Evolutionary conservation across 176 grass and related monocot species (phyloP).

Genomic region (Rhynchospora breviuscula): DNA sequence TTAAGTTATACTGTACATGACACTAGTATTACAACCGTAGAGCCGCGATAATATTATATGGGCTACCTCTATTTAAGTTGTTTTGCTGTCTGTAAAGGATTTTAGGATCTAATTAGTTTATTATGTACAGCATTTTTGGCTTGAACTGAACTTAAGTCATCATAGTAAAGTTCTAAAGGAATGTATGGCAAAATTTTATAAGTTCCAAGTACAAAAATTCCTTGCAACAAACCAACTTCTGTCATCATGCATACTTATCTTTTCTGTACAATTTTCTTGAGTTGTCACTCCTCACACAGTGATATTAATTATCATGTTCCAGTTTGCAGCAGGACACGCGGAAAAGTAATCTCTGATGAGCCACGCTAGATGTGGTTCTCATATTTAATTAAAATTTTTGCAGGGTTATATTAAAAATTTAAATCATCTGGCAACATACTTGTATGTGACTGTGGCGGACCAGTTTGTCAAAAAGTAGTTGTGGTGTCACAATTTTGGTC

Average conservation of each 20-base stretch:
- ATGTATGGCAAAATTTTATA: neutral
- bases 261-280: neutral
- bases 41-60: slow-evolving; percentile 35
- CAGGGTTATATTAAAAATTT: neutral
- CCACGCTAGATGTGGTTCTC: neutral
- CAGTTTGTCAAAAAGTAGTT: neutral
- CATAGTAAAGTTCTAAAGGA: neutral
- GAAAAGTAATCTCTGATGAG: neutral
- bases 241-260: neutral
- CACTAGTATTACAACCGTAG: slow-evolving; percentile 49
- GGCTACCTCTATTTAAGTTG: neutral
- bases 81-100: neutral
- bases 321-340: neutral
- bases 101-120: neutral
- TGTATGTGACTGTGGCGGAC: neutral
- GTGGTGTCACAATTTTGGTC: neutral
- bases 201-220: neutral
- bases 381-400: neutral
- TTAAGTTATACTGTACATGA: slow-evolving; percentile 42
- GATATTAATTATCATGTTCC: neutral
- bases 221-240: neutral
- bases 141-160: neutral
- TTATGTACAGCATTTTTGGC: neutral
- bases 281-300: neutral
- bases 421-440: neutral